phyloP scores from a whole-genome alignment of 495 filamentous ascomycete genomes.

The Hypoxylon intermedium region DNA sequence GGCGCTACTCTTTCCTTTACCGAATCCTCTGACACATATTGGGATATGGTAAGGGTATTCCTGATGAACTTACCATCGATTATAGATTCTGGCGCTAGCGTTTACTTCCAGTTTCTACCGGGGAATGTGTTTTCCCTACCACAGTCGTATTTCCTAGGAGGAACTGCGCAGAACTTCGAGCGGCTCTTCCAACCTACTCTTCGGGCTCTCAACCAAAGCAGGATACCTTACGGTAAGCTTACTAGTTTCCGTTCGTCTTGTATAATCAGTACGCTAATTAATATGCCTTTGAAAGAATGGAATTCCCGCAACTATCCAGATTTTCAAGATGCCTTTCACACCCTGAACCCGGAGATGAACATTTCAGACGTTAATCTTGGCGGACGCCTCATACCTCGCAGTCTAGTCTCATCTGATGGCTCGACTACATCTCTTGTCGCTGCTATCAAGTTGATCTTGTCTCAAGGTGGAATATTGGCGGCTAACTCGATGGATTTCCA shows the following conservation, averaged over 20 bases:
- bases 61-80: constrained; percentile 1
- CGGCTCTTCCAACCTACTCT: neutral
- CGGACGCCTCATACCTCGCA: constrained; percentile 4
- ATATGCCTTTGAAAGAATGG: neutral
- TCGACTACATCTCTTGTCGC: neutral
- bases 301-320: constrained; percentile 1
- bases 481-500: constrained; percentile 5
- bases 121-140: constrained; percentile 7
- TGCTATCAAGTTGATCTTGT: neutral
- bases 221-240: neutral
- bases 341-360: constrained; percentile 11
- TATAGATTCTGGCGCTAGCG: neutral
- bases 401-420: neutral
- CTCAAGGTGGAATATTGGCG: neutral
- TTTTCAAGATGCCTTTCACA: constrained; percentile 7
- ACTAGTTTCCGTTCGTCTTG: neutral
- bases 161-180: constrained; percentile 4
- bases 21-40: constrained; percentile 1
- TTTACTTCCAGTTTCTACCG: constrained; percentile 1
- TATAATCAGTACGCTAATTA: neutral
- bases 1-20: constrained; percentile 26
- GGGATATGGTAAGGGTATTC: constrained; percentile 7
- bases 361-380: constrained; percentile 5
- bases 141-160: constrained; percentile 7
- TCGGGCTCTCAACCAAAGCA: neutral